Conservation (phyloP, 176 grass and related monocot genomes). For the Musa schizocarpa region DNA sequence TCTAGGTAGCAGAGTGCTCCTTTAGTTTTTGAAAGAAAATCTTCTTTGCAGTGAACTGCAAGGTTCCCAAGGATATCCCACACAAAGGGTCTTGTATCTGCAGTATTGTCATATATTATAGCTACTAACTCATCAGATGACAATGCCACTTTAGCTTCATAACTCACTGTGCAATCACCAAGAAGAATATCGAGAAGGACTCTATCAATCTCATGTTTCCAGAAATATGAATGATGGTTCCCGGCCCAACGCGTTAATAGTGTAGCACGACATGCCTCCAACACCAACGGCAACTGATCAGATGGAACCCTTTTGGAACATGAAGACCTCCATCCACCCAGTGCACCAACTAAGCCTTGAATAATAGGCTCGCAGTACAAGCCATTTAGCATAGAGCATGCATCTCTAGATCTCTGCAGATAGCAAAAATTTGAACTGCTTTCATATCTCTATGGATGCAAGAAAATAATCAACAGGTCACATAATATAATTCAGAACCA, state of each 20-base stretch:
- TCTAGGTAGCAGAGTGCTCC: conserved; percentile 26
- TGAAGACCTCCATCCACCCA: conserved; percentile 30
- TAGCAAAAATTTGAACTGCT: not conserved
- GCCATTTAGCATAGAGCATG: conserved; percentile 27
- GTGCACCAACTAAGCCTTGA: conserved; percentile 49
- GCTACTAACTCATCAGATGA: conserved; percentile 29
- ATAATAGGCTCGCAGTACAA: conserved; percentile 35
- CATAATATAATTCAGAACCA: conserved; percentile 29
- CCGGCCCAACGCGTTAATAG: conserved; percentile 42
- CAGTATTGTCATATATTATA: conserved; percentile 32
- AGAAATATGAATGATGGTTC: conserved; percentile 60
- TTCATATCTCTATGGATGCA: conserved; percentile 18
- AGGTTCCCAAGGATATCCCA: conserved; percentile 84
- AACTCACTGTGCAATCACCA: conserved; percentile 23
- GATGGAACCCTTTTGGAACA: conserved; percentile 6
- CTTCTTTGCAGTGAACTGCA: conserved; percentile 29
- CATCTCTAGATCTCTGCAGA: conserved; percentile 50
- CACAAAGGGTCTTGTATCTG: conserved; percentile 39
- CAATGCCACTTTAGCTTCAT: conserved; percentile 6
- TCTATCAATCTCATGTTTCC: conserved; percentile 58
- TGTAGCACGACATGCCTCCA: conserved; percentile 66
- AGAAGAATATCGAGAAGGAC: conserved; percentile 46
- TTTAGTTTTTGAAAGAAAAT: conserved; percentile 23
- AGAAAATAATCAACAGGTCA: not conserved
- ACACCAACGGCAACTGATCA: conserved; percentile 40